Evolutionary conservation across 2,329 filamentous ascomycete genomes (phyloP), one percentile per base, ranked within the genome.

Genomic region (Exophiala calicioides): DNA sequence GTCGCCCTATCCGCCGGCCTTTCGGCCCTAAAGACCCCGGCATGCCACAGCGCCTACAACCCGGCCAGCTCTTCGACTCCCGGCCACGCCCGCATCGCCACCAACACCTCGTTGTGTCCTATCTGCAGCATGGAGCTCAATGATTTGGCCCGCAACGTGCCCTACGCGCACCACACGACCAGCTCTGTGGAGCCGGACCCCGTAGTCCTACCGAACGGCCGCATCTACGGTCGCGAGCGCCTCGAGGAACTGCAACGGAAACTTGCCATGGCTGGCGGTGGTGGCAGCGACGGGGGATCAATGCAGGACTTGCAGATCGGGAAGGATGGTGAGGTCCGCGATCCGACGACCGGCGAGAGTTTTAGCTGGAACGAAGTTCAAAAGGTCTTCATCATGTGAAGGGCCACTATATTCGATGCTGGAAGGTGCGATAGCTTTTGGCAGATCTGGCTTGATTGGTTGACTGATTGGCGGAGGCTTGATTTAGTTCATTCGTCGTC

Each of bases 41-140:
- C 89, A 12, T 98, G 93, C 65, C 90, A 97, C 70, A 86, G 85
- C 1, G 72, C 75, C 16, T 78, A 77, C 57, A 59, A 59, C 29
- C 57, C 57, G 1, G 72, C 79, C 3, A 77, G 79, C 1, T 77
- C 78, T 7, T 77, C 71, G 10, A 73, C 74, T 10, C 75, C 73
- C 44, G 71, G 71, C 15, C 68, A 72, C 35, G 73, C 71, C 20
- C 78, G 85, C 1, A 53, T 59, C 13, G 51, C 55, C 2, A 53
- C 55, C 10, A 55, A 52, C 2, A 85, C 86, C 5, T 85, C 82
- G 37, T 82, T 97, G 31, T 98, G 93, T 60, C 93, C 93, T 3
- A 97, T 98, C 62, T 98, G 93, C 73, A 93, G 86, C 36, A 93
- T 86, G 1, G 93, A 98, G 69, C 80, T 98, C 45, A 97, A 97